A percentile compares a stretch with the other conserved stretches of the same genome.
Evolutionary conservation across 257 asterid genomes (phyloP).

Genomic region (Ligustrum vulgare): DNA sequence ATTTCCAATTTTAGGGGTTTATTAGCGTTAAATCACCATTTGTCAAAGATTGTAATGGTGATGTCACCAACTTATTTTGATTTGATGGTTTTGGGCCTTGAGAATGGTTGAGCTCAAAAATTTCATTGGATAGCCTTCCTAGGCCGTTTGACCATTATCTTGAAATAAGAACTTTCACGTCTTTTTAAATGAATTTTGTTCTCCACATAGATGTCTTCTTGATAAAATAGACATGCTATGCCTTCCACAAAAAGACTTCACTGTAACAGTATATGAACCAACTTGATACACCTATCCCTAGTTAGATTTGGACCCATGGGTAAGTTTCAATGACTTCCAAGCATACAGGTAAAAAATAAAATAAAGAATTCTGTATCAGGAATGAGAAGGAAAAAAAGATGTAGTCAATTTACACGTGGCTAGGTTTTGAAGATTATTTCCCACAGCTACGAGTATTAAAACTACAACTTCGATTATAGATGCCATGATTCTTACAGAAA

Average conservation of each 20-base stretch:
- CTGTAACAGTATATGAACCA: neutral
- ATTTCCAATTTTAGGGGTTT: neutral
- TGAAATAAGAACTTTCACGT: neutral
- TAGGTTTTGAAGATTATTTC: neutral
- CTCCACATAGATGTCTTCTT: neutral
- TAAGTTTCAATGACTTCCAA: conserved; percentile 7
- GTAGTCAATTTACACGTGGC: neutral
- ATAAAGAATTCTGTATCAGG: neutral
- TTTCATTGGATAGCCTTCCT: conserved; percentile 2
- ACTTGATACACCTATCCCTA: neutral
- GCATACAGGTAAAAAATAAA: conserved; percentile 14
- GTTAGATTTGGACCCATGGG: neutral
- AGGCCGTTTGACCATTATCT: neutral
- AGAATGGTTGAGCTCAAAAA: neutral
- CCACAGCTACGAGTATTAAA: conserved; percentile 13
- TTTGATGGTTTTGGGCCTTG: neutral
- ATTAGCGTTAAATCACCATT: neutral
- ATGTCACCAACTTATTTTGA: neutral
- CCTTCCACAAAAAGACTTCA: conserved; percentile 1
- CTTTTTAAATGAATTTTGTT: conserved; percentile 6
- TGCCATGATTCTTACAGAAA: conserved; percentile 13
- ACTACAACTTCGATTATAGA: conserved; percentile 1
- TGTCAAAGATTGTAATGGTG: conserved; percentile 5
- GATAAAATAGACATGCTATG: neutral
- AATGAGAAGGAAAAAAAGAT: neutral